Evolutionary conservation across 23 red algal genomes (phyloP).

Genomic region (Agarophyton chilense): DNA sequence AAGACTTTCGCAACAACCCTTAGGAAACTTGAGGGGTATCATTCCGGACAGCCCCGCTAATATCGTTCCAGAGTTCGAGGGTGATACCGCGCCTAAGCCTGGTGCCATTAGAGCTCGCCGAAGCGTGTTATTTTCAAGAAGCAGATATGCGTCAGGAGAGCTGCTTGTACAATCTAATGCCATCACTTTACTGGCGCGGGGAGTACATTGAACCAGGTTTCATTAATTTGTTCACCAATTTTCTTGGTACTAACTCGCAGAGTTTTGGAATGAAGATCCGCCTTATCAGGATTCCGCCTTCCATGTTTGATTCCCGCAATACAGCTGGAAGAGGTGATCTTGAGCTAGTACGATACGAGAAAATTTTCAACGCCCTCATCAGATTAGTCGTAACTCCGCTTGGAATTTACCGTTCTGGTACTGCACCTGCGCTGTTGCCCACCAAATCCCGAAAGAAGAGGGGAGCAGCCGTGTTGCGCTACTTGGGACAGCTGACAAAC

Average conservation of each 20-base stretch:
- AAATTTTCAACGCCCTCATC: constrained; percentile 62
- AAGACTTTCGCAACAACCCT: neutral
- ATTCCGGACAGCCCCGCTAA: neutral
- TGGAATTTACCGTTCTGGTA: constrained; percentile 87
- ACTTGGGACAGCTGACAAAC: constrained; percentile 3
- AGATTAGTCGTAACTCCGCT: constrained; percentile 70
- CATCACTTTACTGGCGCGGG: constrained; percentile 60
- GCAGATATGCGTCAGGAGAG: constrained; percentile 82
- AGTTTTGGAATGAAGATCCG: constrained; percentile 60
- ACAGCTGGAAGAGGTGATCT: neutral
- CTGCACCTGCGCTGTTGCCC: constrained; percentile 69
- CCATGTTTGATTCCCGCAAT: constrained; percentile 30
- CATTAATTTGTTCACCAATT: constrained; percentile 43
- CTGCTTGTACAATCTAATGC: constrained; percentile 72
- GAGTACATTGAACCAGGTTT: constrained; percentile 86
- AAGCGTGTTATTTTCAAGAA: constrained; percentile 67
- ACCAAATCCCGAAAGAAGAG: constrained; percentile 14
- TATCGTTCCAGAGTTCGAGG: neutral
- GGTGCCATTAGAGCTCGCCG: constrained; percentile 48
- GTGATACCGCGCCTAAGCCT: constrained; percentile 29
- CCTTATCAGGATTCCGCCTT: constrained; percentile 42
- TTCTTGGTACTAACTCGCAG: constrained; percentile 44
- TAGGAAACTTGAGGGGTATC: neutral
- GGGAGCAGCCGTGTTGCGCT: constrained; percentile 22
- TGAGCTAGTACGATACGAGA: constrained; percentile 19